Evolutionary conservation across 441 rosid species (phyloP).

Genomic region (Brassica hybrid): DNA sequence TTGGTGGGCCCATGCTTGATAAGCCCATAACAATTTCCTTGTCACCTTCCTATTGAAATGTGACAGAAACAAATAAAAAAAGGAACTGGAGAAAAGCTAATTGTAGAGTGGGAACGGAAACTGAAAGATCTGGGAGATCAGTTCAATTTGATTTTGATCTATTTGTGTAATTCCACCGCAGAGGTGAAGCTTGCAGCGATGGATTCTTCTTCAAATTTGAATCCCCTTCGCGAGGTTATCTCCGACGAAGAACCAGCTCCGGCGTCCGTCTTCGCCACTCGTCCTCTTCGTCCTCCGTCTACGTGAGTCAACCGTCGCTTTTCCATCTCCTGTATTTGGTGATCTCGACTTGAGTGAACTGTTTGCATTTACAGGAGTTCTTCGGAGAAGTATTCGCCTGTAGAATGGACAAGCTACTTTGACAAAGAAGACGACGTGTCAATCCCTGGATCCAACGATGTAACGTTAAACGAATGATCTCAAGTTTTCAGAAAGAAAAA

Average conservation of each 20-base stretch:
- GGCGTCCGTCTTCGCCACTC: constrained; percentile 46
- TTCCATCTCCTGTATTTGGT: background rate
- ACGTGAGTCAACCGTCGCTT: constrained; percentile 28
- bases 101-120: constrained; percentile 20
- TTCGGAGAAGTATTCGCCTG: constrained; percentile 62
- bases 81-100: background rate
- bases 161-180: background rate
- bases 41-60: too few relatives aligned
- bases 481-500: background rate
- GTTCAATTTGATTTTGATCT: constrained; percentile 17
- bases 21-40: too few relatives aligned
- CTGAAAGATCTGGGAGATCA: constrained; percentile 27
- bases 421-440: constrained; percentile 78
- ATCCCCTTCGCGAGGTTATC: constrained; percentile 34
- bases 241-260: constrained; percentile 39
- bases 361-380: constrained; percentile 52
- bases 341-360: background rate
- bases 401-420: constrained; percentile 73
- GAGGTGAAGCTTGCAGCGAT: constrained; percentile 12
- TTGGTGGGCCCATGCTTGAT: too few relatives aligned
- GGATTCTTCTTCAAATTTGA: constrained; percentile 36
- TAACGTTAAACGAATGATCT: constrained; percentile 38
- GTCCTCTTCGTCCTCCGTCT: constrained; percentile 46
- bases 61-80: too few relatives aligned
- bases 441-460: constrained; percentile 72